Evolutionary conservation across 192 early-diverging fungal species (phyloP), one percentile per base, ranked within the genome.

Genomic region (Backusella morwellensis): DNA sequence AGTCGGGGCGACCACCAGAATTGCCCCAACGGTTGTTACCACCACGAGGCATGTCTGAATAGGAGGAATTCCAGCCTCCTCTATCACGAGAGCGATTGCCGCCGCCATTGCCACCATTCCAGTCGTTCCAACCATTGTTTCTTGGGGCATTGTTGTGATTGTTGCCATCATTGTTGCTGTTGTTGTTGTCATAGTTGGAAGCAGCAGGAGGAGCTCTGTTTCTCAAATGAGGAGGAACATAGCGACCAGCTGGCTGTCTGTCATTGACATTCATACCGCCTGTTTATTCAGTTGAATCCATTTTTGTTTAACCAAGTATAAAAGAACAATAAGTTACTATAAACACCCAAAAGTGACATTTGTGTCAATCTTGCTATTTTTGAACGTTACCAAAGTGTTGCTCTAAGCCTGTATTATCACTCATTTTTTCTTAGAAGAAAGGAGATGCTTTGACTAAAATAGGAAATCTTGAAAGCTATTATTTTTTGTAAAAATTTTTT

Each of bases 211-310:
- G 40, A 26, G 12, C 35, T 81, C 76, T 81, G 67, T 78, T 84
- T 81, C 91, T 88, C n/a, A 92, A 80, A 73, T 91, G 90, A 75
- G 91, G 91, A 72, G 91, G 91, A 54, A 92, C 83, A 78, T 93
- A 93, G 78, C 87, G 86, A 68, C 50, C 35, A 70, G 75, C 74
- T 73, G 66, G 82, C 66, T 85, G 87, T 40, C 85, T 81, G 70
- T 87, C 87, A 85, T 88, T 87, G 85, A 91, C 82, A 80, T 88
- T 85, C 89, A 92, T 88, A 79, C 86, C 89, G 90, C 89, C 91
- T 92, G 32, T 32, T 32, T 32, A 32, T 87, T 63, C 68, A 32
- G 3, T 42, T 66, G 54, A 79, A 63, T 63, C 23, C 59, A 68
- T 32, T 32, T 19, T 66, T 32, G 52, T 35, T 11, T 42, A 32